Conservation (phyloP, 2,329 filamentous ascomycete species). For the Plectosphaerella cucumerina region DNA sequence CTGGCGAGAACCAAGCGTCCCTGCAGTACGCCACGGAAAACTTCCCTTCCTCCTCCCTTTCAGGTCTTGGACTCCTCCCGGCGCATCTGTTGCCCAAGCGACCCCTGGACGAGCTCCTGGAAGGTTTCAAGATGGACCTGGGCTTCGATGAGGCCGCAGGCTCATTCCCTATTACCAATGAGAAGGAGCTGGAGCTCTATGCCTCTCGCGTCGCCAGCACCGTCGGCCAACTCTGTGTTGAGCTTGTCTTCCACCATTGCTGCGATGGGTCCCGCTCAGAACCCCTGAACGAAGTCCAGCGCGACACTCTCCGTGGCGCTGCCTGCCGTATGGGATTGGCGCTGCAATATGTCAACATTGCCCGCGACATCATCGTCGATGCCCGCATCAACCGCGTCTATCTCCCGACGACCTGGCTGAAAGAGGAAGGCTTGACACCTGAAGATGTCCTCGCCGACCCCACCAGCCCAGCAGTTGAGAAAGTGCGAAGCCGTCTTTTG, state of each 20-base stretch:
- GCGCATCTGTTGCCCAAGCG: constrained; percentile 48
- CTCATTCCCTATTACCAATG: constrained; percentile 52
- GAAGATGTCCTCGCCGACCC: constrained; percentile 50
- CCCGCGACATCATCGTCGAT: constrained; percentile 67
- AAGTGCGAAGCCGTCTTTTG: constrained; percentile 49
- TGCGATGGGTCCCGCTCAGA: constrained; percentile 18
- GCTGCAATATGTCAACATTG: constrained; percentile 75
- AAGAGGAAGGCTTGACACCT: constrained; percentile 49
- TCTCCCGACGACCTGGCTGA: constrained; percentile 61
- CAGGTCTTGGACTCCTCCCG: constrained; percentile 57
- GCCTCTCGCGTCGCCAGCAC: constrained; percentile 67
- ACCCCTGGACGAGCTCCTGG: constrained; percentile 60
- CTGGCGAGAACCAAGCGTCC: constrained; percentile 15
- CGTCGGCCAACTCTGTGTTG: constrained; percentile 64
- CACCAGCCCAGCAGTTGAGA: constrained; percentile 38
- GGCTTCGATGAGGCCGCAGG: constrained; percentile 35
- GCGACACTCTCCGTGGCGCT: constrained; percentile 44
- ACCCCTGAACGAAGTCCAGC: constrained; percentile 17
- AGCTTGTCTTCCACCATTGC: constrained; percentile 60
- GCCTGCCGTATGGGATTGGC: constrained; percentile 67
- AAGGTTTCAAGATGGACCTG: constrained; percentile 67
- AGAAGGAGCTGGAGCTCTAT: constrained; percentile 58
- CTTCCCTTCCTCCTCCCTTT: constrained; percentile 48
- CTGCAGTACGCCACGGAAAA: constrained; percentile 34
- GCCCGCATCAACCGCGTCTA: constrained; percentile 64